Conservation (phyloP, 148 eudicot genomes). For the Rheum nobile region DNA sequence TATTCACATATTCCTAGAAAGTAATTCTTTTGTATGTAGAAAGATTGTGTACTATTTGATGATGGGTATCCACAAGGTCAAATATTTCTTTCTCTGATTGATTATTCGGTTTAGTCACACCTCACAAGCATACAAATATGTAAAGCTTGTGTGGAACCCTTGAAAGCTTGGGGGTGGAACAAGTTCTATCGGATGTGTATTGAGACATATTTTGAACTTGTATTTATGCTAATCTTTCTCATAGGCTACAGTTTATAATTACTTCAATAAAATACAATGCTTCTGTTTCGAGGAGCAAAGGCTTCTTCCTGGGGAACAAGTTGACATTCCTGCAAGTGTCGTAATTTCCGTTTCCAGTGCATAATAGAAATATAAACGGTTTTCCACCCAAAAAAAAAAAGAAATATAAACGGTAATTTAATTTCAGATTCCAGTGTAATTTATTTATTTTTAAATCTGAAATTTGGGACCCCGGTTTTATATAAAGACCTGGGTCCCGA, state of each 20-base stretch:
- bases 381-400: no score
- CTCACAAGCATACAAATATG: not conserved
- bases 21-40: not conserved
- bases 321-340: slow-evolving; percentile 88
- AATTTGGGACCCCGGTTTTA: no score
- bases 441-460: no score
- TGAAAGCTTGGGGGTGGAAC: not conserved
- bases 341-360: not conserved
- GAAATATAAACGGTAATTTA: no score
- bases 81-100: not conserved
- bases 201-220: not conserved
- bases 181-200: not conserved
- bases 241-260: slow-evolving; percentile 87
- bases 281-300: slow-evolving; percentile 95
- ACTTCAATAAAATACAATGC: slow-evolving; percentile 94
- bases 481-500: no score
- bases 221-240: slow-evolving; percentile 3
- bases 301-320: slow-evolving; percentile 95
- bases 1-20: not conserved
- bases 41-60: not conserved
- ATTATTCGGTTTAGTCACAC: not conserved
- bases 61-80: not conserved
- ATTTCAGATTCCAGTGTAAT: no score
- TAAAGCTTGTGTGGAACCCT: not conserved
- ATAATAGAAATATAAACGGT: not conserved